These are phyloP conservation scores for Phytopythium montanum DNA, from an alignment of 352 stramenopile species.

Conservation along the genomic window DNA sequence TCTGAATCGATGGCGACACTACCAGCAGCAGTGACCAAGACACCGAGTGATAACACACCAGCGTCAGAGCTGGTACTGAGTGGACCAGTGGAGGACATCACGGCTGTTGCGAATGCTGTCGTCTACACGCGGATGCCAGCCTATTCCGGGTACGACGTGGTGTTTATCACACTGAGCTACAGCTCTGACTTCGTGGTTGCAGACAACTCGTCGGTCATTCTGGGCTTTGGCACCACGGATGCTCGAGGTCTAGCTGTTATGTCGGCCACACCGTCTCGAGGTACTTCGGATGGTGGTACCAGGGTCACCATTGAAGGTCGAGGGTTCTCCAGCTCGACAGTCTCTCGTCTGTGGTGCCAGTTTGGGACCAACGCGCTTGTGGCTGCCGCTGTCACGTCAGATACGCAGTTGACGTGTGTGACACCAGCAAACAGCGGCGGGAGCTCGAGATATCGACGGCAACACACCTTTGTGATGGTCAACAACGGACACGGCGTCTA, in stretches of 20 bases:
- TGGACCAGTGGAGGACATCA: constrained; percentile 29
- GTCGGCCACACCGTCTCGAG: constrained; percentile 25
- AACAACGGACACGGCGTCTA: constrained; percentile 48
- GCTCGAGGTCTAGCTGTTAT: constrained; percentile 20
- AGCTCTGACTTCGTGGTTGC: constrained; percentile 29
- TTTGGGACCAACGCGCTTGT: constrained; percentile 45
- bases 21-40: constrained; percentile 16
- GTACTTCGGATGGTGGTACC: constrained; percentile 36
- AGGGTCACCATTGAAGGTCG: constrained; percentile 31
- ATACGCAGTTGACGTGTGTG: constrained; percentile 35
- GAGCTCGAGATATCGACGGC: constrained; percentile 9
- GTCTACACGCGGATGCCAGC: constrained; percentile 36
- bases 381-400: constrained; percentile 25
- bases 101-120: constrained; percentile 36
- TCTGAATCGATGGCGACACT: constrained; percentile 15
- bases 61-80: constrained; percentile 30
- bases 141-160: constrained; percentile 58
- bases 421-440: constrained; percentile 25
- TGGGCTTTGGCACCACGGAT: constrained; percentile 31
- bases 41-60: constrained; percentile 18
- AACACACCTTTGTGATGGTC: constrained; percentile 44
- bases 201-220: constrained; percentile 42
- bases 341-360: constrained; percentile 35
- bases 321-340: constrained; percentile 27
- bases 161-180: constrained; percentile 55